Conservation (phyloP, 202 grass and related monocot genomes). For the Bolboschoenoplectus hybrid region DNA sequence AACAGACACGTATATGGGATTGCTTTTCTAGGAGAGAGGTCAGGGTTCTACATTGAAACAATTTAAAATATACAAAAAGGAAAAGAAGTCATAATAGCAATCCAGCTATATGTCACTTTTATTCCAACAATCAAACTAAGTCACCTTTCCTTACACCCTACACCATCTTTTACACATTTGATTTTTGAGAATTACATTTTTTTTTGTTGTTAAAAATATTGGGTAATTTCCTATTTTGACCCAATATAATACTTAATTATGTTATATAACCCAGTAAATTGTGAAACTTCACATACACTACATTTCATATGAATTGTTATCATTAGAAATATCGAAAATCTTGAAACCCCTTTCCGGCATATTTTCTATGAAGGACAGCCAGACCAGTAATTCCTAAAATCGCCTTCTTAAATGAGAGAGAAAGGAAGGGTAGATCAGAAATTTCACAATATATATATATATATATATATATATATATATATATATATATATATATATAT, state of each 20-base stretch:
- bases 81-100: background rate
- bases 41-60: background rate
- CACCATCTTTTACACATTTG: background rate
- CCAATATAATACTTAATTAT: background rate
- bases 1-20: background rate
- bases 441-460: background rate
- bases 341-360: background rate
- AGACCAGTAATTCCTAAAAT: background rate
- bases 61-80: background rate
- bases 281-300: background rate
- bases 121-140: background rate
- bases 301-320: background rate
- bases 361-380: background rate
- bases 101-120: background rate
- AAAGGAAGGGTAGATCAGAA: background rate
- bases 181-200: background rate
- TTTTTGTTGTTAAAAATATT: background rate
- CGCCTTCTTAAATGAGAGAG: background rate
- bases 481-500: no score
- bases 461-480: no score
- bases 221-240: background rate
- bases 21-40: constrained; percentile 3
- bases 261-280: background rate
- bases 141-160: constrained; percentile 26
- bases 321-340: background rate